Evolutionary conservation across 2,329 filamentous ascomycete genomes (phyloP).

Genomic region (Arthrobotrys megalospora): DNA sequence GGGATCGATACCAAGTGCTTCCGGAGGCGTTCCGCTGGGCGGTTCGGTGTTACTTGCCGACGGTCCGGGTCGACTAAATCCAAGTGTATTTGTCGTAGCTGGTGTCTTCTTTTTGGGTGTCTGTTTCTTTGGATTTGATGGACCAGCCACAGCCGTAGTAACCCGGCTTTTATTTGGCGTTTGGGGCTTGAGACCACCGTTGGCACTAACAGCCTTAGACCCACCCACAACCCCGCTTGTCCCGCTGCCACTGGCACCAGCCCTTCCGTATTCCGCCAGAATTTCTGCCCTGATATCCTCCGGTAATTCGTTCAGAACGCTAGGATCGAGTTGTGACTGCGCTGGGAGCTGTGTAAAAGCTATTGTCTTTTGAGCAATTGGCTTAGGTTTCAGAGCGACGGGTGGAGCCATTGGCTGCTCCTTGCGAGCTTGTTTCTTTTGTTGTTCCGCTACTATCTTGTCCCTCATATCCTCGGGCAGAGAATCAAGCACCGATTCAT

Average conservation of each 20-base stretch:
- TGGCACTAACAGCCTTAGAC: conserved; percentile 63
- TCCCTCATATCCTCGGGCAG: conserved; percentile 86
- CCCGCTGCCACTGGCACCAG: conserved; percentile 36
- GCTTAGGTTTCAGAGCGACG: conserved; percentile 64
- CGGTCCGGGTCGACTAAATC: conserved; percentile 78
- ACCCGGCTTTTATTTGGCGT: conserved; percentile 74
- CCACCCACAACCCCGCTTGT: conserved; percentile 64
- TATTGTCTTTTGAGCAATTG: conserved; percentile 66
- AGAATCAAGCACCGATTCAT: conserved; percentile 85
- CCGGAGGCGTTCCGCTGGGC: conserved; percentile 31
- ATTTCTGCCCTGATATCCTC: conserved; percentile 89
- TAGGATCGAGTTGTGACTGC: conserved; percentile 85
- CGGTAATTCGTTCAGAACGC: conserved; percentile 85
- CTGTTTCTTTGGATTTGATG: conserved; percentile 71
- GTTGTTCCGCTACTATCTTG: conserved; percentile 77
- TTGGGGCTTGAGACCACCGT: conserved; percentile 66
- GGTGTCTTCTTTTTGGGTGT: conserved; percentile 79
- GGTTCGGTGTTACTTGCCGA: conserved; percentile 69
- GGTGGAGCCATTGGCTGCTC: conserved; percentile 62
- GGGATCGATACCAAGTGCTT: conserved; percentile 52
- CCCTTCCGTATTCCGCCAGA: conserved; percentile 76
- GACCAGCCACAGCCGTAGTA: conserved; percentile 67
- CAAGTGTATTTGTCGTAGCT: conserved; percentile 71
- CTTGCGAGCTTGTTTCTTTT: conserved; percentile 62
- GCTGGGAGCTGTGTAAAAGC: conserved; percentile 66